phyloP scores from a whole-genome alignment of 1,139 yeast genomes.

The Kurtzmaniella natalensis region DNA sequence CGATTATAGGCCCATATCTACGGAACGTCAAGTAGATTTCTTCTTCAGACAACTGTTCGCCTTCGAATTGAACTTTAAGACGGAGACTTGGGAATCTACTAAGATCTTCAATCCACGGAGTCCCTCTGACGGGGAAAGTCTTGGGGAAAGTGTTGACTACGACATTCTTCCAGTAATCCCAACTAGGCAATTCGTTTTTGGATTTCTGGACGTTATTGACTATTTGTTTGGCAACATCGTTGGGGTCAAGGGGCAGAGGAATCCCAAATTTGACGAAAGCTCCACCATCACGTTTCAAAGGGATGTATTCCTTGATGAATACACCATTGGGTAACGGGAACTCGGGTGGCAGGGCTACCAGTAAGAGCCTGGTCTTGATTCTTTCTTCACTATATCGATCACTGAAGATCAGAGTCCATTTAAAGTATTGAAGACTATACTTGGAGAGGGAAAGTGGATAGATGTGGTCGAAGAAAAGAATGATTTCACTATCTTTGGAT shows the following conservation, averaged over 20 bases:
- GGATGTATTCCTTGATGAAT: slow-evolving; percentile 46
- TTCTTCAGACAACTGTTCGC: slow-evolving; percentile 73
- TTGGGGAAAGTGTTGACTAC: slow-evolving; percentile 28
- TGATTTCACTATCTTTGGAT: slow-evolving; percentile 25
- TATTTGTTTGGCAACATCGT: slow-evolving; percentile 48
- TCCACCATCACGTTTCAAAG: slow-evolving; percentile 83
- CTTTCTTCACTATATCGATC: slow-evolving; percentile 11
- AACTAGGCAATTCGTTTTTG: slow-evolving; percentile 18
- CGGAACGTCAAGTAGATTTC: slow-evolving; percentile 77
- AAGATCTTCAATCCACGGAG: slow-evolving; percentile 95
- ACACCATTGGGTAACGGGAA: slow-evolving; percentile 31
- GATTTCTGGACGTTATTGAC: slow-evolving; percentile 43
- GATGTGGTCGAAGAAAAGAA: slow-evolving; percentile 38
- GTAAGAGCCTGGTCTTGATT: slow-evolving; percentile 18
- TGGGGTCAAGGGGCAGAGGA: slow-evolving; percentile 46
- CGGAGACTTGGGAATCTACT: slow-evolving; percentile 65
- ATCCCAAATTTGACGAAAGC: slow-evolving; percentile 77
- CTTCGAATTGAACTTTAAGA: slow-evolving; percentile 68
- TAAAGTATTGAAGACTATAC: slow-evolving; percentile 16
- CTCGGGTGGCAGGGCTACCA: slow-evolving; percentile 16
- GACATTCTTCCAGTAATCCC: slow-evolving; percentile 18
- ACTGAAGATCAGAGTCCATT: slow-evolving; percentile 3
- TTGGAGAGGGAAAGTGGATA: slow-evolving; percentile 26
- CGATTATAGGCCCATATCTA: slow-evolving; percentile 79
- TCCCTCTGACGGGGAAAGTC: slow-evolving; percentile 77